phyloP scores from a whole-genome alignment of 345 rosid genomes.

The Cardamine chenopodiifolia region DNA sequence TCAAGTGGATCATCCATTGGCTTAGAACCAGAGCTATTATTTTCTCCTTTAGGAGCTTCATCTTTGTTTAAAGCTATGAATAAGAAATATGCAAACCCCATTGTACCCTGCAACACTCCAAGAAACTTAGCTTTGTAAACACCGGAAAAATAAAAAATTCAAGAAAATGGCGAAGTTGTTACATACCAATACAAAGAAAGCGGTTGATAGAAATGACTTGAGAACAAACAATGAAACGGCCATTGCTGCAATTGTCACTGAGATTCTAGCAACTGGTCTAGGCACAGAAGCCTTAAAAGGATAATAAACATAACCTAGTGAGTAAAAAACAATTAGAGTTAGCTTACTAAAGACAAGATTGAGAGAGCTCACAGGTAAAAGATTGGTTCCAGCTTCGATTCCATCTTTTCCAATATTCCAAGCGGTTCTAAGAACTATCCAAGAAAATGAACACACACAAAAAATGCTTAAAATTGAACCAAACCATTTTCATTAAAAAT shows the following conservation, averaged over 20 bases:
- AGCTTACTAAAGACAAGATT: constrained; percentile 2
- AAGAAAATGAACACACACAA: neutral
- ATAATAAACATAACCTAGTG: neutral
- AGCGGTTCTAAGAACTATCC: constrained; percentile 63
- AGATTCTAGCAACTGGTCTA: constrained; percentile 65
- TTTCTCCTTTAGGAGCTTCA: constrained; percentile 53
- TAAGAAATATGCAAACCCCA: constrained; percentile 85
- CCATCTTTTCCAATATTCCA: constrained; percentile 91
- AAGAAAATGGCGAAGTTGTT: neutral
- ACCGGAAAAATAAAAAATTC: neutral
- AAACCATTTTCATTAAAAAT: neutral
- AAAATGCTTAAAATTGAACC: neutral
- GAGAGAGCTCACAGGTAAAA: constrained; percentile 79
- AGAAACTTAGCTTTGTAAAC: neutral
- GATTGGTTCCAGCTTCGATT: constrained; percentile 73
- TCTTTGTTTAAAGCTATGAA: constrained; percentile 90
- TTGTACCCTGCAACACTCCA: constrained; percentile 64
- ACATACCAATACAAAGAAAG: constrained; percentile 82
- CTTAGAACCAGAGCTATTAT: constrained; percentile 28
- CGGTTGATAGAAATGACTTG: constrained; percentile 72
- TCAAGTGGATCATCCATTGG: constrained; percentile 54
- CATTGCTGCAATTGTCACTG: constrained; percentile 53
- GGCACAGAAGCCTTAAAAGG: constrained; percentile 57
- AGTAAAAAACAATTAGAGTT: neutral
- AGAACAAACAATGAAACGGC: constrained; percentile 58